Evolutionary conservation across 371 early-diverging fungal species (phyloP).

Genomic region (Parasitella parasitica): DNA sequence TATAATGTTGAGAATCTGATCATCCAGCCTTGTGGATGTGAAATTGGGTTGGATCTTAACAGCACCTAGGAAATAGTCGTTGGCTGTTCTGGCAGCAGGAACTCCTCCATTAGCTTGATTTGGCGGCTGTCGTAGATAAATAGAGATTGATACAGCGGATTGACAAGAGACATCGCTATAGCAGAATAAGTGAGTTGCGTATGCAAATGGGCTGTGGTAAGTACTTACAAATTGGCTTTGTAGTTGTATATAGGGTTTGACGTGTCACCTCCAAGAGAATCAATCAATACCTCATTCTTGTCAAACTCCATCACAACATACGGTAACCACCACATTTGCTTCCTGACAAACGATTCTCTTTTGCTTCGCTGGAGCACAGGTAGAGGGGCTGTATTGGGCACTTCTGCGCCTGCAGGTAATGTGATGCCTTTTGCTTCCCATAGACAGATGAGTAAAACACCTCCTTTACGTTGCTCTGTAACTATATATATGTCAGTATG

Average conservation of each 20-base stretch:
- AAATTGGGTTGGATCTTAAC: constrained; percentile 70
- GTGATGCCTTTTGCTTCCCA: constrained; percentile 79
- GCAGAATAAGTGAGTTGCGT: background rate
- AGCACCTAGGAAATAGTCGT: constrained; percentile 70
- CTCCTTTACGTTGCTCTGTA: constrained; percentile 47
- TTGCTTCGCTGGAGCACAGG: constrained; percentile 36
- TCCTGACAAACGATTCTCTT: constrained; percentile 69
- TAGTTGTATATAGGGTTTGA: constrained; percentile 82
- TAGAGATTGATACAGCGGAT: constrained; percentile 79
- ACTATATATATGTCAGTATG: background rate
- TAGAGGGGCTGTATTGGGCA: constrained; percentile 11
- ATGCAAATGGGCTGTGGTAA: too few species aligned
- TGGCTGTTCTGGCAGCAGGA: constrained; percentile 38
- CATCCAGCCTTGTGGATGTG: constrained; percentile 46
- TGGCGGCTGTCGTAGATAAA: constrained; percentile 75
- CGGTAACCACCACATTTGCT: constrained; percentile 77
- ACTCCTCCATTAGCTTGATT: constrained; percentile 33
- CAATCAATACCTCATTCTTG: constrained; percentile 88
- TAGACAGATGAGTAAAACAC: constrained; percentile 77
- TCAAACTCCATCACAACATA: constrained; percentile 92
- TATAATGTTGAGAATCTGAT: constrained; percentile 23
- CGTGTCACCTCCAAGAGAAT: constrained; percentile 76
- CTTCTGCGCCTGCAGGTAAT: constrained; percentile 35
- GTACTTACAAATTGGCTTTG: constrained; percentile 83
- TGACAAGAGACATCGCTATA: constrained; percentile 87